Base-by-base conservation (phyloP, 192 early-diverging fungal genomes). In the Entomortierella beljakovae region DNA sequence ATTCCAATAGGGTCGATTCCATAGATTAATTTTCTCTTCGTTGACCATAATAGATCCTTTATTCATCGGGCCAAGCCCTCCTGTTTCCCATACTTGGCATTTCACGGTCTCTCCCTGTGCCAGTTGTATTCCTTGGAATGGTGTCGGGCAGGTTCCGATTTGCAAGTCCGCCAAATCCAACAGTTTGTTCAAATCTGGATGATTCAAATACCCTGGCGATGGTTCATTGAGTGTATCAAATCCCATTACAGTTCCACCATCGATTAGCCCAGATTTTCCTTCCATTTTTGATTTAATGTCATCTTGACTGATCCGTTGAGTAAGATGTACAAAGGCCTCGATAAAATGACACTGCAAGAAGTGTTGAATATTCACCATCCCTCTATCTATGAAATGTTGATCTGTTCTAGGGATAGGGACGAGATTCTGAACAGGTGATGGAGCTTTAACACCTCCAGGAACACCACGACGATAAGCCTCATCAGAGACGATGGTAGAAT, bases 171-270 rank as follows among this genome's bases (percentile, higher is more conserved):
- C 70, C n/a, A 72, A 49, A n/a, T 85, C 79, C 13, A 67, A 56
- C 29, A 87, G 62, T 38, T 82, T 57, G 25, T 65, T 75, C n/a
- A 88, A 58, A 46, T 87, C 76, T 20, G 71, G 67, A 18, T 80
- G 53, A 16, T 67, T 81, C 8, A 89, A 32, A 34, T 80, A 89
- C 0, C 88, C 88, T 3, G 80, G 70, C 8, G 80, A 70, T 18
- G 88, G 88, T 46, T 89, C 88, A 60, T 89, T 89, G 61, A 89
- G 61, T 6, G 86, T 55, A 62, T 89, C 88, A 37, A 82, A 85
- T 0, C 88, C 88, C 71, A 87, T 65, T 11, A 88, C 86, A 0
- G 67, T 70, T 0, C 75, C 75, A 22, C 61, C 63, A 20, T 50
- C 52, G 8, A 72, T 52, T 25, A 57, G 23, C 15, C 59, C 61